Base-by-base conservation (phyloP, 2,329 filamentous ascomycete genomes). In the Pseudocercospora crystallina region DNA sequence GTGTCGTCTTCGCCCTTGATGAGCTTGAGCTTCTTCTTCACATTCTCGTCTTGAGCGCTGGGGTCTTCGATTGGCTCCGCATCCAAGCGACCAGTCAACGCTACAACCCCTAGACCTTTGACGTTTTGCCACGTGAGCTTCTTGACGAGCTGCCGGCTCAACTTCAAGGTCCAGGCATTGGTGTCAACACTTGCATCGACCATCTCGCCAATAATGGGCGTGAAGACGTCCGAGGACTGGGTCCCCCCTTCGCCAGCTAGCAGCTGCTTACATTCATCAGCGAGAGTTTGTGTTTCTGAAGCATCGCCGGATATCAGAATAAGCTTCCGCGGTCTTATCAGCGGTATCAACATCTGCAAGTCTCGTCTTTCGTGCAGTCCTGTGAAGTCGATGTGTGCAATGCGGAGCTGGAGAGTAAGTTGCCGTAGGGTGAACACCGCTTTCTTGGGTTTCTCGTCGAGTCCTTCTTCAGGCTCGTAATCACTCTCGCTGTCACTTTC, bases 151-250 rank as follows among this genome's bases (percentile, higher is more conserved):
- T 82, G 76, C 60, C 92, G 89, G 42, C 89, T 90, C 13, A 99
- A 80, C 70, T 91, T 95, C 53, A 99, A 88, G 17, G 89, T 86
- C 94, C 95, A 99, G 3, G 94, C 91, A 67, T 97, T 96, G 5
- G 92, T 97, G 68, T 99, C 94, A 36, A 97, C 92, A 65, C 91
- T 96, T 10, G 92, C 94, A 69, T 99, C 86, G 36, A 99, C 80
- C 11, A 79, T 76, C 31, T 80, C 76, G 17, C 90, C 90, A n/a
- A 89, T 76, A 8, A 75, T 71, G 1, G 94, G 94, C 0, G 89
- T 90, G 66, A 92, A 92, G 5, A 99, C 89, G 57, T 62, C 58
- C 12, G 60, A 40, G n/a, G 44, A 43, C n/a, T 51, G 58, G 3
- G 43, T 50, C 30, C 46, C 60, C n/a, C 54, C 58, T 29, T 49